Evolutionary conservation across 345 rosid genomes (phyloP).

Genomic region (Eucalyptus sideroxylon): DNA sequence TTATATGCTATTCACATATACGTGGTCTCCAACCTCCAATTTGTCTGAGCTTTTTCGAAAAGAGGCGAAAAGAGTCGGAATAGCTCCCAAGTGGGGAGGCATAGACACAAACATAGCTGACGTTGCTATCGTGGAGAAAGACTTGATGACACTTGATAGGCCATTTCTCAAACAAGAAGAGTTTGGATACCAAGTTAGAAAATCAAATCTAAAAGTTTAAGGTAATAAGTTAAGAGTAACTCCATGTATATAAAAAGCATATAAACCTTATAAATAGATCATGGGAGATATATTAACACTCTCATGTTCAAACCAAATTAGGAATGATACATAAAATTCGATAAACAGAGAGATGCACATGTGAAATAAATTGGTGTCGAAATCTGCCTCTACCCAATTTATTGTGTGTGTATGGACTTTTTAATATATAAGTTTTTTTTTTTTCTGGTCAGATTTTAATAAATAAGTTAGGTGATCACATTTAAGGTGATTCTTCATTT

Average conservation of each 20-base stretch:
- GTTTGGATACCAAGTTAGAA: background rate
- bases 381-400: background rate
- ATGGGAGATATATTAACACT: background rate
- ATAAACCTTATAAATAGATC: background rate
- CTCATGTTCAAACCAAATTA: background rate
- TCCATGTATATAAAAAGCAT: background rate
- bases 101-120: background rate
- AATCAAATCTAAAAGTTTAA: background rate
- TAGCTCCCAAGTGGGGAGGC: background rate
- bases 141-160: background rate
- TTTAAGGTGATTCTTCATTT: background rate
- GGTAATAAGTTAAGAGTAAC: background rate
- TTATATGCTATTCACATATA: background rate
- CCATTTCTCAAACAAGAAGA: background rate
- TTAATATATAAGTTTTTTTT: background rate
- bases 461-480: background rate
- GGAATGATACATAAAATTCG: background rate
- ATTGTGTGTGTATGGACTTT: background rate
- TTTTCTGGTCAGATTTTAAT: background rate
- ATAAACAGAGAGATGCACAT: background rate
- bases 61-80: fast-evolving
- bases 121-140: background rate
- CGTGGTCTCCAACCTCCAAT: background rate
- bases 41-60: background rate
- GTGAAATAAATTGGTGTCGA: background rate